Evolutionary conservation across 768 basidiomycete species (phyloP).

Genomic region (Leccinum rimulosum): DNA sequence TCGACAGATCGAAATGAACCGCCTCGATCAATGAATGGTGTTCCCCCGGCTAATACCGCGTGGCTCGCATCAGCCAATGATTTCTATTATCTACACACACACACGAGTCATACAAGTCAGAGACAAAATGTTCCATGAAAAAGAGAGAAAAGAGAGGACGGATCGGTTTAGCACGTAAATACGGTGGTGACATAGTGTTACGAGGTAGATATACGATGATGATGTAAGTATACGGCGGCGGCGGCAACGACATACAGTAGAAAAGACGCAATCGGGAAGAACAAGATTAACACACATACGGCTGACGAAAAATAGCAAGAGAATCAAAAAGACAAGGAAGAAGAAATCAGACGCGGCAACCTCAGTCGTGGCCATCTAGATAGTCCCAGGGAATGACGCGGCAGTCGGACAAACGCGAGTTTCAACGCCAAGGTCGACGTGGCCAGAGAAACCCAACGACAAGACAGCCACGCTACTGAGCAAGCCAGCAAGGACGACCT

Average conservation of each 20-base stretch:
- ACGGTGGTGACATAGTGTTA: slow-evolving; percentile 22
- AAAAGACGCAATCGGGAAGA: slow-evolving; percentile 1
- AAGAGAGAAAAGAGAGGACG: background rate
- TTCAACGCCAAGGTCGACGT: slow-evolving; percentile 3
- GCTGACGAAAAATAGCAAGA: slow-evolving; percentile 1
- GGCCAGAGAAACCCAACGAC: slow-evolving; percentile 1
- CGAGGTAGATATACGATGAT: slow-evolving; percentile 20
- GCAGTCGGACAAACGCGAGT: slow-evolving; percentile 8
- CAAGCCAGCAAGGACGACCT: slow-evolving; percentile 22
- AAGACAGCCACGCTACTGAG: slow-evolving; percentile 10
- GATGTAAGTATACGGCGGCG: slow-evolving; percentile 18
- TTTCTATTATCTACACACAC: background rate
- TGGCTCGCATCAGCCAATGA: background rate
- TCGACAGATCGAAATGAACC: background rate
- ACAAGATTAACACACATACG: slow-evolving; percentile 24
- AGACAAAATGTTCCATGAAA: background rate
- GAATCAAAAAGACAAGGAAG: background rate
- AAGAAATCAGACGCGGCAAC: background rate
- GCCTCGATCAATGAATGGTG: background rate
- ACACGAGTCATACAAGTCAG: background rate
- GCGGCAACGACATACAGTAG: background rate
- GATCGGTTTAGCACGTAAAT: slow-evolving; percentile 10
- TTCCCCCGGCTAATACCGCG: background rate
- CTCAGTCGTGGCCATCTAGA: slow-evolving; percentile 14
- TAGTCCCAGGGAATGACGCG: slow-evolving; percentile 11